phyloP scores from a whole-genome alignment of 2,329 filamentous ascomycete species.

The Metarhizium sp. region DNA sequence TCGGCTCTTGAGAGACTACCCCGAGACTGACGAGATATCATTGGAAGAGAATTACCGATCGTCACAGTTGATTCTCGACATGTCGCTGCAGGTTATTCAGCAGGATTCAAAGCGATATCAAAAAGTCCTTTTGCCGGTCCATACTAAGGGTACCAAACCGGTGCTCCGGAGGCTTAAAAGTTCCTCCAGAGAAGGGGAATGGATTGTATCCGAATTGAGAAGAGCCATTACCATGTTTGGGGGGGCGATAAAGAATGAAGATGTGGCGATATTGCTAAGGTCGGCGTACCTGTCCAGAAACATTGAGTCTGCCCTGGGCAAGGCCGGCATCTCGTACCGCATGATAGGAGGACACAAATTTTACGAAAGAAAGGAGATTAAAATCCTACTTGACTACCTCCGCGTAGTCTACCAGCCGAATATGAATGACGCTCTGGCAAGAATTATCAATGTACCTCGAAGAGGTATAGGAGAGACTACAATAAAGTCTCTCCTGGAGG shows the following conservation, averaged over 20 bases:
- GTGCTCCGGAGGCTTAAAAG: constrained; percentile 68
- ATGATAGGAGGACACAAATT: constrained; percentile 90
- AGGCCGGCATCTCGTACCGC: constrained; percentile 73
- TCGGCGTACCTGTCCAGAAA: constrained; percentile 74
- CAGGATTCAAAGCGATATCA: constrained; percentile 75
- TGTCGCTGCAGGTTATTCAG: constrained; percentile 79
- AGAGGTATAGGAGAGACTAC: constrained; percentile 75
- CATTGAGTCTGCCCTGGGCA: constrained; percentile 76
- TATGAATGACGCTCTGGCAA: constrained; percentile 76
- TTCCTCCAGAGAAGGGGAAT: constrained; percentile 67
- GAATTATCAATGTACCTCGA: constrained; percentile 77
- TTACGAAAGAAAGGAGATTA: constrained; percentile 85
- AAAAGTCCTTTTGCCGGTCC: constrained; percentile 72
- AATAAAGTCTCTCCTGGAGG: constrained; percentile 62
- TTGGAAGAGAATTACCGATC: constrained; percentile 94
- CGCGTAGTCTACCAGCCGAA: constrained; percentile 75
- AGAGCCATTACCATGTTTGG: constrained; percentile 63
- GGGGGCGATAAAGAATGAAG: constrained; percentile 60
- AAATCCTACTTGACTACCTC: constrained; percentile 79
- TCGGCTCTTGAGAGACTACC: constrained; percentile 67
- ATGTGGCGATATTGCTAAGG: constrained; percentile 80
- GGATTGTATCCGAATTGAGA: constrained; percentile 79
- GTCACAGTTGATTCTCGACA: constrained; percentile 70
- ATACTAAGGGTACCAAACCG: constrained; percentile 68
- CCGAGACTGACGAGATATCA: constrained; percentile 70